Percentiles rank a stretch among this genome's conserved stretches.
These are phyloP conservation scores for Dryas octopetala DNA, from an alignment of 306 rosid species.

Conservation along the genomic window DNA sequence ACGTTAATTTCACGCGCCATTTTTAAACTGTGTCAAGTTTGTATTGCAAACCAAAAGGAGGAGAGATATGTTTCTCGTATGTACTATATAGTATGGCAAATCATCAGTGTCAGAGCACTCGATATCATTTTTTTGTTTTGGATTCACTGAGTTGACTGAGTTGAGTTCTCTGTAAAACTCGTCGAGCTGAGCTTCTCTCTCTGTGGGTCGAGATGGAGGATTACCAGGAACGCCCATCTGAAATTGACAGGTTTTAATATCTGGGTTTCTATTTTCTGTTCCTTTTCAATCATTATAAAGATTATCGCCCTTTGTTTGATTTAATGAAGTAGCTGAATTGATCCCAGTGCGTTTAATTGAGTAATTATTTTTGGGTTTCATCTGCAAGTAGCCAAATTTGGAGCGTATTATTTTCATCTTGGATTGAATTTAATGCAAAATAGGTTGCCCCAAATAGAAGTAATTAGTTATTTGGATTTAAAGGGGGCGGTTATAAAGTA, in stretches of 20 bases:
- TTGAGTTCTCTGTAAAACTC: too few relatives aligned
- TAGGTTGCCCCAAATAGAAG: not conserved
- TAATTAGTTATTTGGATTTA: not conserved
- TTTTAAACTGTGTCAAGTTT: not conserved
- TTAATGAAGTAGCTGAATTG: not conserved
- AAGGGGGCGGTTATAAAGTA: not conserved
- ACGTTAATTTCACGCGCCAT: slow-evolving; percentile 30
- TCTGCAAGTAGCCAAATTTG: slow-evolving; percentile 15
- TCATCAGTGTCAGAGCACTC: not conserved
- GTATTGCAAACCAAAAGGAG: too few relatives aligned
- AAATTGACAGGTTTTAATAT: slow-evolving; percentile 44
- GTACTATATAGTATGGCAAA: not conserved
- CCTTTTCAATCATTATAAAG: not conserved
- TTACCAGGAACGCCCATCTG: slow-evolving; percentile 27
- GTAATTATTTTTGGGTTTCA: slow-evolving; percentile 3
- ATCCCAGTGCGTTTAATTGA: not conserved
- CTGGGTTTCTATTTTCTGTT: slow-evolving; percentile 21
- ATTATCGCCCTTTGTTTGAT: not conserved
- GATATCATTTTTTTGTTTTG: not conserved
- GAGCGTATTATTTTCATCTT: slow-evolving; percentile 1
- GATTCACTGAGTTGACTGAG: not conserved
- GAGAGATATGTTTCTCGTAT: too few relatives aligned
- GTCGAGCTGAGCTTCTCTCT: not conserved
- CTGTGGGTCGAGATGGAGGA: slow-evolving; percentile 38
- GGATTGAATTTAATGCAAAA: not conserved